A percentile compares a stretch with the other conserved stretches of the same genome.
Conservation (phyloP, 305 asterid species). For the Fraxinus xanthoxyloides region DNA sequence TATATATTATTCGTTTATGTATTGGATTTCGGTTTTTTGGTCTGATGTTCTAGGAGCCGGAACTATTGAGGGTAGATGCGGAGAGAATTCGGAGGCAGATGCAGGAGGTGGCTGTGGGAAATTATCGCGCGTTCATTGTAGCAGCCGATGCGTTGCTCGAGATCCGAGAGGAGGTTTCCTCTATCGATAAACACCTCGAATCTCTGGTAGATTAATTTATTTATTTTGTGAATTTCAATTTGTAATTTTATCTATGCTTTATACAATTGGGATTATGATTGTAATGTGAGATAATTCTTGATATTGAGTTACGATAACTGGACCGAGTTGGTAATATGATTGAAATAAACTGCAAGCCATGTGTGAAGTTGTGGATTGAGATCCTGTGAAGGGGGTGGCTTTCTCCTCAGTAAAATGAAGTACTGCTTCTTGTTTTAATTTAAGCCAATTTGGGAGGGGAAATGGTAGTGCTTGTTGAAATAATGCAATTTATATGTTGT, state of each 20-base stretch:
- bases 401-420: background rate
- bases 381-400: background rate
- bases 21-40: background rate
- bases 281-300: background rate
- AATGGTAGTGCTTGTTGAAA: background rate
- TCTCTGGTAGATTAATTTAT: constrained; percentile 33
- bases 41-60: constrained; percentile 40
- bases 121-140: constrained; percentile 49
- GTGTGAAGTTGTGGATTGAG: background rate
- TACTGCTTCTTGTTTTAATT: background rate
- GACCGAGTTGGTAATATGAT: background rate
- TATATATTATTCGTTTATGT: background rate
- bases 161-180: constrained; percentile 45
- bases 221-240: background rate
- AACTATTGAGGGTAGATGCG: constrained; percentile 46
- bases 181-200: constrained; percentile 49
- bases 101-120: constrained; percentile 60
- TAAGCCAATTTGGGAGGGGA: background rate
- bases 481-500: background rate
- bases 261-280: background rate
- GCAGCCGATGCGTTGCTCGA: constrained; percentile 51
- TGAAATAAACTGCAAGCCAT: background rate
- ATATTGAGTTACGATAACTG: background rate
- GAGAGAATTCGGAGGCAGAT: constrained; percentile 54
- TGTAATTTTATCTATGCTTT: background rate